Percentiles rank a stretch among this genome's conserved stretches.
Conservation (phyloP, 768 basidiomycete species). For the Lentinula sp. region DNA sequence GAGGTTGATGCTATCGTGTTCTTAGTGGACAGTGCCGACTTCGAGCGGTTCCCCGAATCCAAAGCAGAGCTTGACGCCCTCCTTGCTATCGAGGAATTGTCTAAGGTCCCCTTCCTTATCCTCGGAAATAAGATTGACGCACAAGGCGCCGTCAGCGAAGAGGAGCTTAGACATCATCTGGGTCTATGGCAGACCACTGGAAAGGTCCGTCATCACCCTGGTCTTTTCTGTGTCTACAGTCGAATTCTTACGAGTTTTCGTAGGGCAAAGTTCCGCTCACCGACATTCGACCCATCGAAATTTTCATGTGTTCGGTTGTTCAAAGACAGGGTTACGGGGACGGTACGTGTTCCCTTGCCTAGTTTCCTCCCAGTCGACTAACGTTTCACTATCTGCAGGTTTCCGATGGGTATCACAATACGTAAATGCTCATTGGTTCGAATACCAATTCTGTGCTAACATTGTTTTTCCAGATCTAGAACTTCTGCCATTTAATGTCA, state of each 20-base stretch:
- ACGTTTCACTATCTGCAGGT: slow-evolving; percentile 33
- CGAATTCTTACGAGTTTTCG: background rate
- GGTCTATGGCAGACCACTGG: slow-evolving; percentile 99
- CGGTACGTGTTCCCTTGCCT: slow-evolving; percentile 38
- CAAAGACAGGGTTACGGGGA: slow-evolving; percentile 98
- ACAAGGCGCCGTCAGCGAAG: slow-evolving; percentile 95
- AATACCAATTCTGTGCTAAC: background rate
- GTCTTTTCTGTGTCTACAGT: background rate
- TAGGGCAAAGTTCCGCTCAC: slow-evolving; percentile 96
- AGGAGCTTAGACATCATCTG: slow-evolving; percentile 91
- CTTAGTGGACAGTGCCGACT: slow-evolving; percentile 95
- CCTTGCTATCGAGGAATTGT: slow-evolving; percentile 90
- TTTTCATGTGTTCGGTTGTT: slow-evolving; percentile 99
- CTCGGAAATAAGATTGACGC: slow-evolving; percentile 99
- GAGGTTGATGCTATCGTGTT: slow-evolving; percentile 99
- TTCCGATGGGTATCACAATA: slow-evolving; percentile 99
- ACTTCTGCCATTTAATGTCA: background rate
- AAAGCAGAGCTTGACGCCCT: slow-evolving; percentile 97
- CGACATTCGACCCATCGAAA: slow-evolving; percentile 96
- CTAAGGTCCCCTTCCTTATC: slow-evolving; percentile 96
- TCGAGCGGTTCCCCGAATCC: slow-evolving; percentile 92
- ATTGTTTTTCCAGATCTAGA: slow-evolving; percentile 29
- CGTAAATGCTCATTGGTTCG: slow-evolving; percentile 40
- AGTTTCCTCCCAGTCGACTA: background rate
- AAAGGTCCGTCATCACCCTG: slow-evolving; percentile 54